phyloP scores from a whole-genome alignment of 1,284 basidiomycete species.

The Pterulicium gracile region DNA sequence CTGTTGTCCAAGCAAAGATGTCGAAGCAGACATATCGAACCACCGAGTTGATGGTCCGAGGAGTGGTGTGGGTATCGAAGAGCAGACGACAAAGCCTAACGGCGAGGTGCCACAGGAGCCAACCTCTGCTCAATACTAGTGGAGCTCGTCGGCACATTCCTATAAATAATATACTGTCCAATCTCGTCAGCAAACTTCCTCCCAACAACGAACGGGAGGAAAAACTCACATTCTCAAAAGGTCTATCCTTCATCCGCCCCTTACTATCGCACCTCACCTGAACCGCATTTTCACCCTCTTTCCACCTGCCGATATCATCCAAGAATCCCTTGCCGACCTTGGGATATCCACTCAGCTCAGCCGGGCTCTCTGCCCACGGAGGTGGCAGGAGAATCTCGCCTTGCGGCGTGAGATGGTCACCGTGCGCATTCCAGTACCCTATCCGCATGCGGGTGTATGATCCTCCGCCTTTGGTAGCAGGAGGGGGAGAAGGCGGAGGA shows the following conservation, averaged over 20 bases:
- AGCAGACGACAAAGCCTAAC: no score
- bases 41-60: no score
- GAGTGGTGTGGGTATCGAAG: no score
- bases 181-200: no score
- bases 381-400: constrained; percentile 56
- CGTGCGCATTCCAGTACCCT: constrained; percentile 60
- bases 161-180: no score
- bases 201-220: no score
- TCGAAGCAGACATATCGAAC: no score
- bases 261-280: neutral
- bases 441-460: constrained; percentile 23
- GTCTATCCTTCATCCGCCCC: neutral
- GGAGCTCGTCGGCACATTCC: no score
- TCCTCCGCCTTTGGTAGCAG: constrained; percentile 7
- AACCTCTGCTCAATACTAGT: no score
- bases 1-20: no score
- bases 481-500: constrained; percentile 10
- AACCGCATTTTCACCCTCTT: neutral
- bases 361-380: constrained; percentile 34
- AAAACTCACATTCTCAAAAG: neutral
- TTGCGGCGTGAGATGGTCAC: constrained; percentile 48
- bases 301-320: constrained; percentile 33
- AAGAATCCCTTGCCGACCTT: constrained; percentile 36
- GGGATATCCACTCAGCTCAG: constrained; percentile 49
- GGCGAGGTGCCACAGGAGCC: no score